A percentile compares a stretch with the other conserved stretches of the same genome.
Conservation (phyloP, 2,329 filamentous ascomycete species). For the Diplocarpon rosae region DNA sequence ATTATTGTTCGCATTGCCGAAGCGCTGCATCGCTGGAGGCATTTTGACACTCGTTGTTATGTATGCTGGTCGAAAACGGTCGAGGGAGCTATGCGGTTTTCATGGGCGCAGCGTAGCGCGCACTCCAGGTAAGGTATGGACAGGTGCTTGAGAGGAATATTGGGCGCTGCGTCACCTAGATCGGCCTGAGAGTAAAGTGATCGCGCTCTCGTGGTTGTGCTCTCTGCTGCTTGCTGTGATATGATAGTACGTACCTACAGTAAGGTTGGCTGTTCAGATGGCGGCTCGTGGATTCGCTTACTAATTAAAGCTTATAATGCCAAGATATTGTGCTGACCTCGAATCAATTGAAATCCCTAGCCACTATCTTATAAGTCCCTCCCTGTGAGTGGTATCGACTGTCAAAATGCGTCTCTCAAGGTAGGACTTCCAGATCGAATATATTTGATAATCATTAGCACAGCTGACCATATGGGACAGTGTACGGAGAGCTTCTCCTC, state of each 20-base stretch:
- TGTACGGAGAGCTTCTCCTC: slow-evolving; percentile 26
- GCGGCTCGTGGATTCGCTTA: slow-evolving; percentile 4
- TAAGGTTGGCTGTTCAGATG: slow-evolving; percentile 8
- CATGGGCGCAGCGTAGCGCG: slow-evolving; percentile 26
- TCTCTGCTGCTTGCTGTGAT: neutral
- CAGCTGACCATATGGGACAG: slow-evolving; percentile 17
- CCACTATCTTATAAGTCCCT: slow-evolving; percentile 10
- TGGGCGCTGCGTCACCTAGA: neutral
- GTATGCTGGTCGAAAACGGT: slow-evolving; percentile 24
- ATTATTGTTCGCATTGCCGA: slow-evolving; percentile 26
- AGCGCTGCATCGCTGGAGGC: slow-evolving; percentile 28
- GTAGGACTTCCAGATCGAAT: slow-evolving; percentile 12
- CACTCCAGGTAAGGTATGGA: neutral
- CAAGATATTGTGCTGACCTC: slow-evolving; percentile 11
- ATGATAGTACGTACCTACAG: neutral
- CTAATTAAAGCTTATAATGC: slow-evolving; percentile 5
- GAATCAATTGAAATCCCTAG: neutral
- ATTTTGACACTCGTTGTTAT: slow-evolving; percentile 25
- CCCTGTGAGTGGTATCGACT: slow-evolving; percentile 10
- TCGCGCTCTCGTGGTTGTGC: neutral
- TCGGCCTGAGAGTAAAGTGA: neutral
- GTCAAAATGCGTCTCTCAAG: slow-evolving; percentile 25
- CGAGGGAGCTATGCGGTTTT: slow-evolving; percentile 23
- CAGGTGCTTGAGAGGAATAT: neutral
- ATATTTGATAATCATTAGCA: neutral